phyloP scores from a whole-genome alignment of 768 basidiomycete genomes.

The Hypholoma sublateritium region DNA sequence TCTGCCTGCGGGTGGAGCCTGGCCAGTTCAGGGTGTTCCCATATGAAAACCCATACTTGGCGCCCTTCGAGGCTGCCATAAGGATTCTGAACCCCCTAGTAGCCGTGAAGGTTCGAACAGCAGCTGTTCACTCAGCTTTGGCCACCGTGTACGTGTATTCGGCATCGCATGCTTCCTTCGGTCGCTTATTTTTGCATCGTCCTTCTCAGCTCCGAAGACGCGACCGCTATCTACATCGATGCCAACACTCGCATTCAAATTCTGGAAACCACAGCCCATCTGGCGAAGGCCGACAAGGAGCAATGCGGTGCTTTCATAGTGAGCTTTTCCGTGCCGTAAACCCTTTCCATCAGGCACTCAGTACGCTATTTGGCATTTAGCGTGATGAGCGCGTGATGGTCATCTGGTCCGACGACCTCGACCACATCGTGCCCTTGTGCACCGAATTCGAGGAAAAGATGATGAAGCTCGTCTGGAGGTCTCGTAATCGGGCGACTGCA shows the following conservation, averaged over 20 bases:
- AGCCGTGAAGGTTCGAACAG: conserved; percentile 78
- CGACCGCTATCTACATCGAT: conserved; percentile 68
- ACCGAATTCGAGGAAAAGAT: conserved; percentile 70
- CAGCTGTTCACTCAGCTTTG: conserved; percentile 79
- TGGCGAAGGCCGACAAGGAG: conserved; percentile 84
- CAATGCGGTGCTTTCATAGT: conserved; percentile 89
- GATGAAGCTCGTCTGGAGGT: conserved; percentile 56
- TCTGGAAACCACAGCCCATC: conserved; percentile 62
- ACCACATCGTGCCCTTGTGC: conserved; percentile 74
- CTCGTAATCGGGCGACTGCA: conserved; percentile 35
- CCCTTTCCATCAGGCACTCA: neutral
- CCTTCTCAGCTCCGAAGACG: conserved; percentile 52
- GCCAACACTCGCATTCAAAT: conserved; percentile 85
- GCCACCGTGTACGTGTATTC: conserved; percentile 55
- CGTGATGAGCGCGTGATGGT: conserved; percentile 82
- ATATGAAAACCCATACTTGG: conserved; percentile 79
- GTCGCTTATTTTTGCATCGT: conserved; percentile 5
- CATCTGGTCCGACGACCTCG: conserved; percentile 84
- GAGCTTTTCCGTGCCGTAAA: conserved; percentile 24
- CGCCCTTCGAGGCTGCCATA: conserved; percentile 81
- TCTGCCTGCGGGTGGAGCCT: conserved; percentile 69
- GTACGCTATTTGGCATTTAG: conserved; percentile 33
- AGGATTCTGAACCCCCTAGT: conserved; percentile 78
- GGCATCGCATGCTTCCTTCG: neutral
- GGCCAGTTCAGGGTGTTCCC: conserved; percentile 81